These are phyloP conservation scores for Inga oerstediana DNA, from an alignment of 306 rosid species.

Conservation along the genomic window DNA sequence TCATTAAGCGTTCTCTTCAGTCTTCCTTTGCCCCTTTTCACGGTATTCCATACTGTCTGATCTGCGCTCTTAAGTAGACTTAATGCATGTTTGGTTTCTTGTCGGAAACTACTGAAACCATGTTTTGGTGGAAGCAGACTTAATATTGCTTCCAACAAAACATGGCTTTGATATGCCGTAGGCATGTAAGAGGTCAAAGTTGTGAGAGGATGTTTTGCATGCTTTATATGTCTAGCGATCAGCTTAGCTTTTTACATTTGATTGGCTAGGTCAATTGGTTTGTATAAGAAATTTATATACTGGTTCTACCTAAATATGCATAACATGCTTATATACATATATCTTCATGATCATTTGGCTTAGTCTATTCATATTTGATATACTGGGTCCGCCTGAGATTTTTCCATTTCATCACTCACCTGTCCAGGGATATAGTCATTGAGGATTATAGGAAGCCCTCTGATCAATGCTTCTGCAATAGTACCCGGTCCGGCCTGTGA, in stretches of 20 bases:
- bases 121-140: too few species aligned
- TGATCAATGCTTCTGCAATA: conserved; percentile 93
- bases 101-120: too few species aligned
- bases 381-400: background rate
- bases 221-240: background rate
- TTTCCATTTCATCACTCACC: conserved; percentile 45
- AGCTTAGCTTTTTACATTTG: background rate
- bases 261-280: background rate
- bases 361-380: background rate
- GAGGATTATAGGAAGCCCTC: conserved; percentile 96
- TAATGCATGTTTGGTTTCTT: background rate
- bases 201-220: background rate
- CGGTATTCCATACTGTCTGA: too few species aligned
- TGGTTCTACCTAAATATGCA: background rate
- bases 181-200: background rate
- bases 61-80: too few species aligned
- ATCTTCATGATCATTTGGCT: background rate
- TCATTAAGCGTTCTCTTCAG: too few species aligned
- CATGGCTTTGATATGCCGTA: background rate
- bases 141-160: background rate
- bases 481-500: conserved; percentile 98
- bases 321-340: too few species aligned
- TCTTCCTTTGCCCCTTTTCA: too few species aligned
- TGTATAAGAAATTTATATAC: background rate
- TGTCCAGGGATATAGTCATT: conserved; percentile 99